Base-by-base conservation (phyloP, 2,329 filamentous ascomycete genomes). In the Cadophora sp. region DNA sequence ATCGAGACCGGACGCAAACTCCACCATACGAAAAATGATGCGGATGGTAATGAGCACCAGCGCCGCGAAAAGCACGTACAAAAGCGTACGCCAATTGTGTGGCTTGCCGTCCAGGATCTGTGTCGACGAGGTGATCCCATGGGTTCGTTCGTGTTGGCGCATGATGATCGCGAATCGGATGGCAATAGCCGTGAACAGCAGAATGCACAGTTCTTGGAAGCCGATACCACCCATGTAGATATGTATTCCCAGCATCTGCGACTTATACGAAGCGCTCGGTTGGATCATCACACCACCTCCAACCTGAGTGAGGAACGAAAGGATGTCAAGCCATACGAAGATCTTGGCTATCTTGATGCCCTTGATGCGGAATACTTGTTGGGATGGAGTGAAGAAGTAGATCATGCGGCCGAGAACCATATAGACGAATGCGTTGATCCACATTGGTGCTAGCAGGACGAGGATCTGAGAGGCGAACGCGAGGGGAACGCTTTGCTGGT, bases 11-110 rank as follows among this genome's bases (percentile, higher is more conserved):
- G 79, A 78, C 0, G 81, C 80, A 73, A 85, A 90, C 75, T 91
- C 87, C 63, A 81, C 77, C 1, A 91, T 80, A 34, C 87, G 86
- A 77, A 85, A 91, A 70, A 88, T 83, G 75, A 90, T 89, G 40
- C 88, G 85, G 31, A 83, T 71, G 0, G 82, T 82, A 68, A 85
- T 84, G 40, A 84, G 76, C 0, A 70, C 68, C 12, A 86, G 74
- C 0, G 75, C 75, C 5, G 76, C 76, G 67, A 83, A 85, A 0
- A 84, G 73, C 0, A 77, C 76, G 64, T 79, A 82, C 2, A 82
- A 76, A 16, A 74, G 67, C 4, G 22, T 60, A 51, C 65, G 70
- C 76, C 71, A 76, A 34, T 72, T 71, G 37, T n/a, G 68, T 43
- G 68, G 65, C 37, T 50, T 56, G 8, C 24, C 24, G 1, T 83